Base-by-base conservation (phyloP, 805 yeast genomes). In the Groenewaldozyma tartarivorans region DNA sequence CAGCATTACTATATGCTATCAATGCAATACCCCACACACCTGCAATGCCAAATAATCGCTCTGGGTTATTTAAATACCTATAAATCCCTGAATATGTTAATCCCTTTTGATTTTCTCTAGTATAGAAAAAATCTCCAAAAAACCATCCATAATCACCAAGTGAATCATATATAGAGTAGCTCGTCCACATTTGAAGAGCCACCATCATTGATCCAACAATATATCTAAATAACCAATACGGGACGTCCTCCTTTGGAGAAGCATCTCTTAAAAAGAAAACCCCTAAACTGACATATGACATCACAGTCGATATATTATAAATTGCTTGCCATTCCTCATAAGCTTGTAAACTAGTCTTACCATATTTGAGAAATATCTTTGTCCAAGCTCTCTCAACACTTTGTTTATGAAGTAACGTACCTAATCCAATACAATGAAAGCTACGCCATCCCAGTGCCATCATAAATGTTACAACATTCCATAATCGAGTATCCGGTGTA, bases 101-200 rank as follows among this genome's bases (percentile, higher is more conserved):
- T 48, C 67, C 66, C 5, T 72, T 61, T 66, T 40, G 37, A 5
- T 35, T 20, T 9, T 41, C 67, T 19, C 65, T 66, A 17, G 81
- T 75, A 43, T 81, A 63, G 60, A 82, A 83, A 60, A 83, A 83
- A 58, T 83, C 94, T 43, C 94, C 94, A 57, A 79, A 83, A 53
- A 82, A 83, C 92, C 92, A 83, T n/a, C 94, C 92, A 59, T 79
- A 81, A 46, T 80, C 81, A 2, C 90, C 90, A 48, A 83, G 75
- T 38, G 82, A 76, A 34, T 74, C 74, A 48, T 77, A 69, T 29
- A 82, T 81, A 22, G 85, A 81, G 19, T 68, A 51, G 49, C 81
- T 76, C 27, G 85, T 79, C 81, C 85, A 77, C 15, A 71, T 55
- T 51, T 83, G 94, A 21, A 83, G 64, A 5, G 68, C 49, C 13